These are phyloP conservation scores for Sungouiella blattae DNA, from an alignment of 805 yeast genomes.

Conservation along the genomic window DNA sequence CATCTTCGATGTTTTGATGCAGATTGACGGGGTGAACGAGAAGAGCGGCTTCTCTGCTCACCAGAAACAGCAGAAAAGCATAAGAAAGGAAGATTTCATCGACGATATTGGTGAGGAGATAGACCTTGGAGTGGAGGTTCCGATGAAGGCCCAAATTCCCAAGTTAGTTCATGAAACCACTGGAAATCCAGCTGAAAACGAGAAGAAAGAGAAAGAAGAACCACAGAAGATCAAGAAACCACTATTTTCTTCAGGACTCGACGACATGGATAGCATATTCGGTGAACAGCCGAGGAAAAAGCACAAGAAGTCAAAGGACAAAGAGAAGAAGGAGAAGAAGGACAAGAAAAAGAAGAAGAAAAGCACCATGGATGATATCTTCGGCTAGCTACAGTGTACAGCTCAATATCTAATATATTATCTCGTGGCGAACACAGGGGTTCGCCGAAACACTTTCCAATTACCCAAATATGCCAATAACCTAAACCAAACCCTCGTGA, in stretches of 20 bases:
- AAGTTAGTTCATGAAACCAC: not conserved
- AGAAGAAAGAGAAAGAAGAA: not conserved
- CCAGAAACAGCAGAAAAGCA: not conserved
- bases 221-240: too few species aligned
- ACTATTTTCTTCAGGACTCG: too few species aligned
- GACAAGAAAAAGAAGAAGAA: slow-evolving; percentile 23
- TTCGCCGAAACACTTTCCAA: too few species aligned
- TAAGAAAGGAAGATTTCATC: slow-evolving; percentile 1
- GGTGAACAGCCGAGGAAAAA: slow-evolving; percentile 33
- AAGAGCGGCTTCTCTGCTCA: too few species aligned
- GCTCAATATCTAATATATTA: too few species aligned
- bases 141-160: too few species aligned
- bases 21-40: slow-evolving; percentile 16
- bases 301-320: not conserved
- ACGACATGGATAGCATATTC: not conserved
- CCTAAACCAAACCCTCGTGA: too few species aligned
- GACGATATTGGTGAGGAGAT: slow-evolving; percentile 16
- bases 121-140: slow-evolving; percentile 1
- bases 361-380: slow-evolving; percentile 70
- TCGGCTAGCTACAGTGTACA: too few species aligned
- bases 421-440: too few species aligned
- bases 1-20: slow-evolving; percentile 26
- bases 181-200: slow-evolving; percentile 10
- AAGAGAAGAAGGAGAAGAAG: not conserved
- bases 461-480: too few species aligned